Evolutionary conservation across 805 yeast species (phyloP).

Genomic region (Cyberlindnera samutprakarnensis): DNA sequence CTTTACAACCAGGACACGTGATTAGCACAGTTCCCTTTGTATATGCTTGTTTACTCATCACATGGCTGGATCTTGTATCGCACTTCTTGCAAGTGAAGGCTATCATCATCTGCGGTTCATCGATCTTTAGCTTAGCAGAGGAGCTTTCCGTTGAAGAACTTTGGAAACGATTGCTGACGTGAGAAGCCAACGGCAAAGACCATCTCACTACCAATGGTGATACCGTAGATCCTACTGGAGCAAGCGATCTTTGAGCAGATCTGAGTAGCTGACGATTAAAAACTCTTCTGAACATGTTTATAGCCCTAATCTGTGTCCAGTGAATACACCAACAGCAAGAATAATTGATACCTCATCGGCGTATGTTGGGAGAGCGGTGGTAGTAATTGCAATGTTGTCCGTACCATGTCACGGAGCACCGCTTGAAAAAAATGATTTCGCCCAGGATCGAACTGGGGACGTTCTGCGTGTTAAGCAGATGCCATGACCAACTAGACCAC

Average conservation of each 20-base stretch:
- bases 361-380: no score
- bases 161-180: background rate
- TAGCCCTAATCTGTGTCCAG: no score
- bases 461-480: conserved; percentile 99
- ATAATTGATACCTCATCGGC: no score
- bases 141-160: conserved; percentile 8
- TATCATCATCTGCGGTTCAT: conserved; percentile 74
- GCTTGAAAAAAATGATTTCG: conserved; percentile 58
- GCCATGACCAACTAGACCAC: conserved; percentile 99
- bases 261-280: no score
- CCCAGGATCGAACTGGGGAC: conserved; percentile 99
- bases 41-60: conserved; percentile 91
- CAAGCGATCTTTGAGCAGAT: no score
- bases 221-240: no score
- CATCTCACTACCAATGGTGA: no score
- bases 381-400: no score
- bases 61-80: conserved; percentile 74
- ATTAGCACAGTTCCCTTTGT: conserved; percentile 78
- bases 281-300: no score
- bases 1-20: conserved; percentile 87
- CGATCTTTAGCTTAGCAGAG: conserved; percentile 39
- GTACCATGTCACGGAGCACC: background rate
- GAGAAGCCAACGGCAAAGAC: no score
- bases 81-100: conserved; percentile 93
- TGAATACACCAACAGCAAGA: no score